Evolutionary conservation across 306 rosid species (phyloP).

Genomic region (Lotus japonicus): DNA sequence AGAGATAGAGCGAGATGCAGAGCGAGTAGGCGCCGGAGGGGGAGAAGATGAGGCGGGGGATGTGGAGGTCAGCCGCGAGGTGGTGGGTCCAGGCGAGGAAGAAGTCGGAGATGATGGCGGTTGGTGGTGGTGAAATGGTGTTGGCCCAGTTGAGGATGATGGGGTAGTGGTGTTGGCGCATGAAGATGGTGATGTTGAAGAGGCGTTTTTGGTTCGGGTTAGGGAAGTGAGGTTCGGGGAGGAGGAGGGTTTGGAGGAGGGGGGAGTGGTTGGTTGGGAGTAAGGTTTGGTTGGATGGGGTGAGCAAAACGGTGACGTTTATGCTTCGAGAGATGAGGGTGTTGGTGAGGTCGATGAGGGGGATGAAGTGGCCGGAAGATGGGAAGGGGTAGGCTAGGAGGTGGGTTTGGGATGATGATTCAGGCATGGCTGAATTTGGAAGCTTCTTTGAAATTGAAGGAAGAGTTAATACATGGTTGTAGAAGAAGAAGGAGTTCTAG

Average conservation of each 20-base stretch:
- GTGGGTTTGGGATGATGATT: slow-evolving; percentile 13
- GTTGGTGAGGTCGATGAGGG: slow-evolving; percentile 27
- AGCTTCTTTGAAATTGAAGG: neutral
- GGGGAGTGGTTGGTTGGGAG: slow-evolving; percentile 20
- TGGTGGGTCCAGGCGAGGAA: slow-evolving; percentile 50
- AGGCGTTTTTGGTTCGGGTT: neutral
- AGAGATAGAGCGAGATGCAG: neutral
- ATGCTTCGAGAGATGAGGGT: slow-evolving; percentile 26
- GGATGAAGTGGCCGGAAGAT: slow-evolving; percentile 42
- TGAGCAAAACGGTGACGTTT: slow-evolving; percentile 35
- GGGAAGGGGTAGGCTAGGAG: slow-evolving; percentile 33
- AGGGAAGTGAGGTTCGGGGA: slow-evolving; percentile 1
- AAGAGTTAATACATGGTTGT: neutral
- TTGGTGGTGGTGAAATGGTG: slow-evolving; percentile 17
- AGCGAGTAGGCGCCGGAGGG: slow-evolving; percentile 30
- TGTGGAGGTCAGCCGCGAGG: slow-evolving; percentile 28
- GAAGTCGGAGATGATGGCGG: slow-evolving; percentile 40
- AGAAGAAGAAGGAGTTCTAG: no score
- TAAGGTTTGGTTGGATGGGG: slow-evolving; percentile 18
- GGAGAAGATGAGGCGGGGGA: slow-evolving; percentile 36
- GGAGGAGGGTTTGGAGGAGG: slow-evolving; percentile 28
- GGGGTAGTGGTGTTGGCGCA: slow-evolving; percentile 34
- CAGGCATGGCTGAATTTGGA: neutral
- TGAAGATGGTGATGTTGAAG: neutral
- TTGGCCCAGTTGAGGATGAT: slow-evolving; percentile 29